Percentiles rank a stretch among this genome's conserved stretches.
Evolutionary conservation across 106 monocot species (phyloP).

Genomic region (Cymbidium sinense): DNA sequence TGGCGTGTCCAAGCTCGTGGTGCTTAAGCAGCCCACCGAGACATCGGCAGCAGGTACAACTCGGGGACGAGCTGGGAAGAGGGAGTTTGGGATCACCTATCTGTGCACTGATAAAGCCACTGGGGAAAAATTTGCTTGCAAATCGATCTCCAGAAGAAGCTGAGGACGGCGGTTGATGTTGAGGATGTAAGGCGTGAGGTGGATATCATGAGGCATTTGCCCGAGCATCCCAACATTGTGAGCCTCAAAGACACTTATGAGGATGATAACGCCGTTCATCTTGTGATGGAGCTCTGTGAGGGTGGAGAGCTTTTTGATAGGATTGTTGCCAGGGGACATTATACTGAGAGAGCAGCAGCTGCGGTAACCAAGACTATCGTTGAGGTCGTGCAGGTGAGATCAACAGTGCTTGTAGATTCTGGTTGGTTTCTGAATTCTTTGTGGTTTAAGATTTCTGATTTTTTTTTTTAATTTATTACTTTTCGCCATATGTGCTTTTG

Average conservation of each 20-base stretch:
- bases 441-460: not conserved
- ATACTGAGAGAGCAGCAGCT: conserved; percentile 68
- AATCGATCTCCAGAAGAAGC: conserved; percentile 73
- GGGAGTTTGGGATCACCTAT: conserved; percentile 65
- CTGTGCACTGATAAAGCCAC: conserved; percentile 36
- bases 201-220: conserved; percentile 62
- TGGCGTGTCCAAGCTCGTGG: conserved; percentile 18
- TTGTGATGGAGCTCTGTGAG: conserved; percentile 84
- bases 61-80: conserved; percentile 51
- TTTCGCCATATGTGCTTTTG: not conserved
- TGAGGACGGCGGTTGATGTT: conserved; percentile 58
- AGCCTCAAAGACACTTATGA: conserved; percentile 63
- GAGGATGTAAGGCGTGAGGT: conserved; percentile 72
- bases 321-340: conserved; percentile 70
- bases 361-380: conserved; percentile 57
- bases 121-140: conserved; percentile 35
- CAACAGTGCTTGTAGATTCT: not conserved
- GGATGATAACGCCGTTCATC: conserved; percentile 61
- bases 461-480: not conserved
- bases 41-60: conserved; percentile 35
- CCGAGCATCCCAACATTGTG: conserved; percentile 56
- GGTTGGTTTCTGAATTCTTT: not conserved
- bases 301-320: conserved; percentile 85
- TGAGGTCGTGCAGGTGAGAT: conserved; percentile 63
- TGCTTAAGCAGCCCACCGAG: conserved; percentile 39